A percentile compares a stretch with the other conserved stretches of the same genome.
phyloP scores from a whole-genome alignment of 495 filamentous ascomycete species.

The Emericellopsis terricola region DNA sequence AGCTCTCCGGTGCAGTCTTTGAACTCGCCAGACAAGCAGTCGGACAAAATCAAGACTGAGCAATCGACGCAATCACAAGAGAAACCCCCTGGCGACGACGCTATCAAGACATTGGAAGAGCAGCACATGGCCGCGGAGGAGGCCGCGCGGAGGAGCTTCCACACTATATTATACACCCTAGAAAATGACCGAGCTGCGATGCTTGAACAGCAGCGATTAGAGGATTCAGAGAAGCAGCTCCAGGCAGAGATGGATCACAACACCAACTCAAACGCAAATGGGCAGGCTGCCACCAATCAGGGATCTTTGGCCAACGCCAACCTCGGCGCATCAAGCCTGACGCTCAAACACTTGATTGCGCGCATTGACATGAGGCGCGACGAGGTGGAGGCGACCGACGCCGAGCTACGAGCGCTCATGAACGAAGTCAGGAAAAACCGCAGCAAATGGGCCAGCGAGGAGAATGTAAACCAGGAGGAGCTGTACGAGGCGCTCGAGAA shows the following conservation, averaged over 20 bases:
- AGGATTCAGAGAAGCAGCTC: slow-evolving; percentile 88
- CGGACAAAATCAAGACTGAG: slow-evolving; percentile 26
- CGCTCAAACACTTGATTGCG: slow-evolving; percentile 88
- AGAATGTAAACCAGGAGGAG: slow-evolving; percentile 92
- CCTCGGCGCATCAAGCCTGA: slow-evolving; percentile 90
- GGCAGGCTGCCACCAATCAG: slow-evolving; percentile 36
- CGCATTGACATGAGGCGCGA: slow-evolving; percentile 84
- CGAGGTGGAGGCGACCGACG: slow-evolving; percentile 75
- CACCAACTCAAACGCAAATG: slow-evolving; percentile 24
- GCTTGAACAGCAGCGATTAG: slow-evolving; percentile 92
- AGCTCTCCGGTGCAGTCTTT: slow-evolving; percentile 37
- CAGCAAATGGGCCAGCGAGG: slow-evolving; percentile 97
- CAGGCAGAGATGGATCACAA: slow-evolving; percentile 81
- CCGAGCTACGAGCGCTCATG: slow-evolving; percentile 79
- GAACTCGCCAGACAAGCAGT: slow-evolving; percentile 28
- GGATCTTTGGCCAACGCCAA: slow-evolving; percentile 86
- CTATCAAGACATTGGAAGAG: slow-evolving; percentile 84
- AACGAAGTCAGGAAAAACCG: slow-evolving; percentile 93
- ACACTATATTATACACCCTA: slow-evolving; percentile 82
- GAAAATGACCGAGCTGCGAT: slow-evolving; percentile 92
- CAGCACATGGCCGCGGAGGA: slow-evolving; percentile 88
- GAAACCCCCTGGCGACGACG: slow-evolving; percentile 61
- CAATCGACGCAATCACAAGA: slow-evolving; percentile 27
- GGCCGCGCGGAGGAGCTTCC: slow-evolving; percentile 71
- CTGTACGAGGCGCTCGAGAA: slow-evolving; percentile 94